Conservation (phyloP, 2,329 filamentous ascomycete species). For the Monosporascus ibericus region DNA sequence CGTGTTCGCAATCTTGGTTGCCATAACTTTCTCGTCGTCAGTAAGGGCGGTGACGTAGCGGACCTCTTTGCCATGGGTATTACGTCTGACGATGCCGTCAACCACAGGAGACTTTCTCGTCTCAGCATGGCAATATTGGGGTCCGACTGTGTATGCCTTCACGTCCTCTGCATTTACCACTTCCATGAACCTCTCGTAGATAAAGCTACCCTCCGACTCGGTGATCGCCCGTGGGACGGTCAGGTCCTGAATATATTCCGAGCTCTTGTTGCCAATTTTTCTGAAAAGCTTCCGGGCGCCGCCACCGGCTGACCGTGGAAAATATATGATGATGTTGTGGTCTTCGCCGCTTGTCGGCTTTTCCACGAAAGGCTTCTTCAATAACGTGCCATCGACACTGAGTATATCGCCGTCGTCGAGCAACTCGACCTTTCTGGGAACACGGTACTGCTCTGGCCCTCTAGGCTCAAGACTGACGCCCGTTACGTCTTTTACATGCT, state of each 20-base stretch:
- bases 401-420: slow-evolving; percentile 87
- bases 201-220: slow-evolving; percentile 76
- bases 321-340: slow-evolving; percentile 98
- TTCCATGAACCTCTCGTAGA: slow-evolving; percentile 95
- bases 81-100: slow-evolving; percentile 89
- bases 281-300: slow-evolving; percentile 89
- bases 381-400: slow-evolving; percentile 72
- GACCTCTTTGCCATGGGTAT: slow-evolving; percentile 95
- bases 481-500: slow-evolving; percentile 73
- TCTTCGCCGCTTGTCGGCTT: slow-evolving; percentile 98
- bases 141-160: slow-evolving; percentile 95
- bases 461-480: slow-evolving; percentile 69
- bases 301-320: slow-evolving; percentile 77
- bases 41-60: slow-evolving; percentile 86
- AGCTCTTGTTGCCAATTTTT: slow-evolving; percentile 98
- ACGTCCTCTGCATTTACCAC: slow-evolving; percentile 98
- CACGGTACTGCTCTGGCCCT: slow-evolving; percentile 50
- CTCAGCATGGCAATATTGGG: slow-evolving; percentile 90
- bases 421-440: slow-evolving; percentile 67
- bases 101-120: slow-evolving; percentile 96
- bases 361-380: slow-evolving; percentile 94
- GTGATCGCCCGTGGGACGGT: slow-evolving; percentile 72
- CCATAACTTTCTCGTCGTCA: slow-evolving; percentile 76
- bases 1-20: slow-evolving; percentile 79
- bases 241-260: slow-evolving; percentile 79